Conservation (phyloP, 768 basidiomycete species). For the Pholiota microspora region DNA sequence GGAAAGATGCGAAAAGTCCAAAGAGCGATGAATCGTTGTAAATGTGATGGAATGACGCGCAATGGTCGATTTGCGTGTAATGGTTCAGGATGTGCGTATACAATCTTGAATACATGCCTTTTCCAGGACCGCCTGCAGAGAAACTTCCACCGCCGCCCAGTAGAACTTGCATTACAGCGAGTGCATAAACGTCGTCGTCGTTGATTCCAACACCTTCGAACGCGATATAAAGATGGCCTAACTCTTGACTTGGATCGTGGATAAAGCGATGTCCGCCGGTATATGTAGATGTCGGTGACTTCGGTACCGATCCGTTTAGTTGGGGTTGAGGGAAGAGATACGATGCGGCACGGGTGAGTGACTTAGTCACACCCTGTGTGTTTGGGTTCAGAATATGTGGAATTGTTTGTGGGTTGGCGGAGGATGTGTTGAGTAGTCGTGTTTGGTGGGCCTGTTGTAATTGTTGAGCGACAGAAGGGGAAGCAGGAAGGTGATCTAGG, state of each 20-base stretch:
- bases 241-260: conserved; percentile 58
- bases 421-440: conserved; percentile 22
- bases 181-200: conserved; percentile 88
- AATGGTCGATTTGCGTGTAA: conserved; percentile 91
- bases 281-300: conserved; percentile 57
- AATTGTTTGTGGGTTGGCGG: conserved; percentile 34
- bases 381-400: conserved; percentile 59
- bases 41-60: conserved; percentile 96
- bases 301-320: conserved; percentile 23
- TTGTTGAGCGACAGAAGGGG: conserved; percentile 14
- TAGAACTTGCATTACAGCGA: conserved; percentile 92
- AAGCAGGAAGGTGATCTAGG: neutral
- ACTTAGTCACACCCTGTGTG: conserved; percentile 53
- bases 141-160: conserved; percentile 96
- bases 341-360: conserved; percentile 75
- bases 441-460: conserved; percentile 22
- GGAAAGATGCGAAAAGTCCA: conserved; percentile 85
- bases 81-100: conserved; percentile 97
- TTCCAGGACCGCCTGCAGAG: conserved; percentile 96
- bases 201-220: conserved; percentile 91
- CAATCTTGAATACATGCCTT: conserved; percentile 97
- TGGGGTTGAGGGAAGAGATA: conserved; percentile 57
- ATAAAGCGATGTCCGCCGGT: conserved; percentile 83
- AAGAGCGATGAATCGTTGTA: conserved; percentile 94
- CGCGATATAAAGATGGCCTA: conserved; percentile 90